Conservation (phyloP, 1,139 yeast species). For the Candida sojae region DNA sequence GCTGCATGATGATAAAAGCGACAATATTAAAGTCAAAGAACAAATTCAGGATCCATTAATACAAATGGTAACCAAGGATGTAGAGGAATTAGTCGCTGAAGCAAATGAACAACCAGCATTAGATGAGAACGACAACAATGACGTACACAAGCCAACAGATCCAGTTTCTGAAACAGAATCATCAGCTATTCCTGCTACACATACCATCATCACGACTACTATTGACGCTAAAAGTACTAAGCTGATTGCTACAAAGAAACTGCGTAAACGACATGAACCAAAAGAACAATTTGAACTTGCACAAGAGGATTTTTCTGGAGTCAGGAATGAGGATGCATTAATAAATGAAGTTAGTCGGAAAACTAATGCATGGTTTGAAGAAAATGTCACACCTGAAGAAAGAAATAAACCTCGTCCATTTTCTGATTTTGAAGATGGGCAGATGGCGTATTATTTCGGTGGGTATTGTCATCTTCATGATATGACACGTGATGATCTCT, state of each 20-base stretch:
- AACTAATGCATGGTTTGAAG: conserved; percentile 40
- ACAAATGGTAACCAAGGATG: conserved; percentile 56
- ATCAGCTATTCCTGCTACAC: too few relatives aligned
- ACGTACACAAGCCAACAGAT: background rate
- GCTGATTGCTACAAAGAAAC: background rate
- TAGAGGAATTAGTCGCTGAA: conserved; percentile 45
- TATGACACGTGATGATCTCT: conserved; percentile 65
- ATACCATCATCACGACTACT: too few relatives aligned
- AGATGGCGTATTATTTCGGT: conserved; percentile 69
- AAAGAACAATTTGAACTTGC: conserved; percentile 3
- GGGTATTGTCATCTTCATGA: conserved; percentile 66
- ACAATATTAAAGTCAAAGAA: conserved; percentile 27
- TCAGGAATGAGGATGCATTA: conserved; percentile 33
- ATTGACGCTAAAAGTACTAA: too few relatives aligned
- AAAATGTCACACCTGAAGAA: conserved; percentile 26
- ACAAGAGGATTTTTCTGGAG: conserved; percentile 22
- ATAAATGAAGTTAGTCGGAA: conserved; percentile 38
- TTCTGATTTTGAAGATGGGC: conserved; percentile 62
- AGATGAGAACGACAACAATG: background rate
- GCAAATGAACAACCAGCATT: conserved; percentile 29
- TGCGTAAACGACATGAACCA: conserved; percentile 1
- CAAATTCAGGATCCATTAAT: conserved; percentile 56
- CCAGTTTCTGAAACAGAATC: too few relatives aligned
- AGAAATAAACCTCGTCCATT: conserved; percentile 49
- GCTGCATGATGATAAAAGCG: background rate